These are phyloP conservation scores for Herpotrichia juniperi DNA, from an alignment of 2,329 filamentous ascomycete genomes.

Conservation along the genomic window DNA sequence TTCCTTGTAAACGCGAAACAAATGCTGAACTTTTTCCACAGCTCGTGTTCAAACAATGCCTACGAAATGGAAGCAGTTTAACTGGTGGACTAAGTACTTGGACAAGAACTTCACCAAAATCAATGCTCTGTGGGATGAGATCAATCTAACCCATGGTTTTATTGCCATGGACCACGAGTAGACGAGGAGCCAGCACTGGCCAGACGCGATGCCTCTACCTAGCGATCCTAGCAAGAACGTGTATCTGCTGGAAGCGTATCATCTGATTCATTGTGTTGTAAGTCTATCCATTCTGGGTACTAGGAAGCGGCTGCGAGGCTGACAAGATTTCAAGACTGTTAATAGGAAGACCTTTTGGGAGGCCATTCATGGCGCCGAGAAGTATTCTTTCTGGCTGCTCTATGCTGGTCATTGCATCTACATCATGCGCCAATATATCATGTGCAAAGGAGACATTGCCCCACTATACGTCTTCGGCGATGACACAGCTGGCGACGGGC, in stretches of 20 bases:
- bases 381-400: conserved; percentile 8
- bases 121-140: conserved; percentile 28
- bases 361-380: background rate
- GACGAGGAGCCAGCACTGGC: conserved; percentile 23
- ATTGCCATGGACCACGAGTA: conserved; percentile 31
- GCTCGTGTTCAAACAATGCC: background rate
- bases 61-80: conserved; percentile 11
- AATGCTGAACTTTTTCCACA: background rate
- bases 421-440: conserved; percentile 20
- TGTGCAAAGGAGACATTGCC: conserved; percentile 27
- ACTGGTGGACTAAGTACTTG: conserved; percentile 14
- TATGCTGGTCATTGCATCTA: conserved; percentile 22
- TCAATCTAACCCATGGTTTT: conserved; percentile 32
- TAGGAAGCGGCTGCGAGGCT: background rate
- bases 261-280: conserved; percentile 25
- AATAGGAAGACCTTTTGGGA: conserved; percentile 13
- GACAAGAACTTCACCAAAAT: conserved; percentile 19
- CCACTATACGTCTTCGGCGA: conserved; percentile 19
- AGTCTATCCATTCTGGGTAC: conserved; percentile 2
- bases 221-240: conserved; percentile 19
- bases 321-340: background rate
- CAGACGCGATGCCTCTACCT: conserved; percentile 18
- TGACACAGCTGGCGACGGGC: conserved; percentile 20
- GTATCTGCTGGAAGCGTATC: conserved; percentile 24
- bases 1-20: background rate